A percentile compares a stretch with the other conserved stretches of the same genome.
These are phyloP conservation scores for Penicillium sp. DNA, from an alignment of 2,329 filamentous ascomycete species.

Conservation along the genomic window DNA sequence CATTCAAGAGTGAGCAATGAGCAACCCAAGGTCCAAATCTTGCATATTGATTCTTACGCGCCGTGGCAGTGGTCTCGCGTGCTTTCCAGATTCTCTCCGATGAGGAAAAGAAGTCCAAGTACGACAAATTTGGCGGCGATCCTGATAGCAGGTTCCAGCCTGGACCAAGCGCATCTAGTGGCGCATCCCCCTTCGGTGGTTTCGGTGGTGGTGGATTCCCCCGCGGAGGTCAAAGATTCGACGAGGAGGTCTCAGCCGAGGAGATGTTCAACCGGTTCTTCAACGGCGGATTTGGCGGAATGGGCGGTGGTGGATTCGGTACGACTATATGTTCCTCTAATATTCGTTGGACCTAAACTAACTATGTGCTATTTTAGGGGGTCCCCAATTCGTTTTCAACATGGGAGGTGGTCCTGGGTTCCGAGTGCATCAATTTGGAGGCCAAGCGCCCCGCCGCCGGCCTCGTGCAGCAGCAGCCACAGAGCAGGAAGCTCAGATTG, in stretches of 20 bases:
- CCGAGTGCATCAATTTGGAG: constrained; percentile 93
- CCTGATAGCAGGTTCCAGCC: constrained; percentile 81
- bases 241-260: constrained; percentile 91
- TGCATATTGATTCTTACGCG: constrained; percentile 1
- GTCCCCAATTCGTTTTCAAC: constrained; percentile 92
- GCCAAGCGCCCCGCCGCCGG: constrained; percentile 70
- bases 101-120: constrained; percentile 86
- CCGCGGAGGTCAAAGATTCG: constrained; percentile 58
- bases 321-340: constrained; percentile 29
- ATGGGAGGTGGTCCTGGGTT: constrained; percentile 87
- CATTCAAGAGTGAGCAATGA: constrained; percentile 73
- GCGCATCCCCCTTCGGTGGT: constrained; percentile 45
- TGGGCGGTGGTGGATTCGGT: constrained; percentile 63
- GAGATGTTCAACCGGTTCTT: constrained; percentile 98
- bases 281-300: constrained; percentile 61
- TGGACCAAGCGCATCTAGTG: constrained; percentile 39
- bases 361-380: constrained; percentile 41
- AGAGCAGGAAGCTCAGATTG: constrained; percentile 51
- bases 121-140: constrained; percentile 84
- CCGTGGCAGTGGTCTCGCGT: constrained; percentile 69
- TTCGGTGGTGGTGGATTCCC: constrained; percentile 51
- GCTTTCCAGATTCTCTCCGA: constrained; percentile 93
- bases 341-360: background rate
- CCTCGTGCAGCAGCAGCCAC: constrained; percentile 65
- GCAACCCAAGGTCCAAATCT: background rate